These are phyloP conservation scores for Fereydounia khargensis DNA, from an alignment of 1,284 basidiomycete genomes.

Conservation along the genomic window DNA sequence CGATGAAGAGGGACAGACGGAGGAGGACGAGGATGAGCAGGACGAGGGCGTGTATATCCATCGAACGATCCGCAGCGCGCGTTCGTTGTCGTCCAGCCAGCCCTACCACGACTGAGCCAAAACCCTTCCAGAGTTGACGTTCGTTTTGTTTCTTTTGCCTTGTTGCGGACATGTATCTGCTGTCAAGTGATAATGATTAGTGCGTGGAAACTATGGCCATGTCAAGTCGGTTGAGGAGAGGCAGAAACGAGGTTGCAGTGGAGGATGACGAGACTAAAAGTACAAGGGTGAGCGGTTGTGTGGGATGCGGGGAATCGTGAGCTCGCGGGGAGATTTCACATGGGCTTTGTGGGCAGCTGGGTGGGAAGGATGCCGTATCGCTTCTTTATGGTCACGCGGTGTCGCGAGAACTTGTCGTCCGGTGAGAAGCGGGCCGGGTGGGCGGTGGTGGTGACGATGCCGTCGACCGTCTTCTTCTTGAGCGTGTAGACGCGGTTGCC, in stretches of 20 bases:
- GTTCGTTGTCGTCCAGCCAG: neutral
- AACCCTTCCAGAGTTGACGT: too few species aligned
- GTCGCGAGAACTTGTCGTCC: conserved; percentile 57
- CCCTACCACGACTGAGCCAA: neutral
- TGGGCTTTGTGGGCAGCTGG: conserved; percentile 42
- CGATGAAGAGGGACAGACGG: conserved; percentile 1
- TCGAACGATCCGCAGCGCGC: conserved; percentile 1
- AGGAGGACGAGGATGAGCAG: conserved; percentile 7
- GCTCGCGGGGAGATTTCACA: conserved; percentile 16
- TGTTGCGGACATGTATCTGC: too few species aligned
- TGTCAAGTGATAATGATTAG: too few species aligned
- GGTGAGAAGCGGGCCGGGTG: conserved; percentile 57
- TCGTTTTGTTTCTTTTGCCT: too few species aligned
- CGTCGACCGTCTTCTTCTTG: conserved; percentile 49
- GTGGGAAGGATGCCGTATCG: conserved; percentile 52
- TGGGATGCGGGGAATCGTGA: neutral
- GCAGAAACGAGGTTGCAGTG: neutral
- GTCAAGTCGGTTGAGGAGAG: neutral
- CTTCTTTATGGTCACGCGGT: conserved; percentile 55
- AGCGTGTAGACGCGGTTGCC: conserved; percentile 57
- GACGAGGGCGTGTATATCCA: conserved; percentile 41
- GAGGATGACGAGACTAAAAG: neutral
- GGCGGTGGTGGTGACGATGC: conserved; percentile 50
- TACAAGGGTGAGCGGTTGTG: neutral
- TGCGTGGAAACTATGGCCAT: too few species aligned